These are phyloP conservation scores for Acanthamoeba rhysodes DNA, from an alignment of 208 protist species.

Conservation along the genomic window DNA sequence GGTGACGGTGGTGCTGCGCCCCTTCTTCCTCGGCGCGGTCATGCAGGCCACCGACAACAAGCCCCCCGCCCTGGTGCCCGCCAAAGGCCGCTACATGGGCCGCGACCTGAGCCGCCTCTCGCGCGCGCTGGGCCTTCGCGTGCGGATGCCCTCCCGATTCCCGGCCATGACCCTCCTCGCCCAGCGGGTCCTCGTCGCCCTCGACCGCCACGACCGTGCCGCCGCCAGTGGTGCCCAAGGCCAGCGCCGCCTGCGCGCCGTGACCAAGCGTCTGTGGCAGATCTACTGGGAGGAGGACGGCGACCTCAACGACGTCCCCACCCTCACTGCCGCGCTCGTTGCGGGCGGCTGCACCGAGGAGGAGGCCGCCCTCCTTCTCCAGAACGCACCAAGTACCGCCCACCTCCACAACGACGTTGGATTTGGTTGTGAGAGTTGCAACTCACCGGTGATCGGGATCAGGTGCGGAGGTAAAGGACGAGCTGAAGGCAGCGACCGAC, in stretches of 20 bases:
- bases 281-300: conserved; percentile 58
- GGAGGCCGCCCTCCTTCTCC: not conserved
- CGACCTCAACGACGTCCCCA: not conserved
- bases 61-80: conserved; percentile 8
- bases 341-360: not conserved
- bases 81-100: conserved; percentile 53
- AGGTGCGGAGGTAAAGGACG: conserved; percentile 28
- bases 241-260: conserved; percentile 15
- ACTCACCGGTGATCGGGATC: not conserved
- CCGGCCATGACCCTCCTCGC: conserved; percentile 12
- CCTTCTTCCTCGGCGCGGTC: conserved; percentile 64
- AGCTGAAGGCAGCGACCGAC: conserved; percentile 39
- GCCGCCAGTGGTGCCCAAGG: not conserved
- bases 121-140: not conserved
- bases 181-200: conserved; percentile 20
- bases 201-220: not conserved
- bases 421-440: too few species aligned
- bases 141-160: conserved; percentile 41
- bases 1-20: conserved; percentile 14
- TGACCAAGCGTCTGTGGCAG: conserved; percentile 44
- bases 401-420: not conserved
- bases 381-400: not conserved
- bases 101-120: not conserved
- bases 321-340: not conserved
- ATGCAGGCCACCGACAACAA: conserved; percentile 52